phyloP scores from a whole-genome alignment of 257 asterid species.

The Nicotiana otophora region DNA sequence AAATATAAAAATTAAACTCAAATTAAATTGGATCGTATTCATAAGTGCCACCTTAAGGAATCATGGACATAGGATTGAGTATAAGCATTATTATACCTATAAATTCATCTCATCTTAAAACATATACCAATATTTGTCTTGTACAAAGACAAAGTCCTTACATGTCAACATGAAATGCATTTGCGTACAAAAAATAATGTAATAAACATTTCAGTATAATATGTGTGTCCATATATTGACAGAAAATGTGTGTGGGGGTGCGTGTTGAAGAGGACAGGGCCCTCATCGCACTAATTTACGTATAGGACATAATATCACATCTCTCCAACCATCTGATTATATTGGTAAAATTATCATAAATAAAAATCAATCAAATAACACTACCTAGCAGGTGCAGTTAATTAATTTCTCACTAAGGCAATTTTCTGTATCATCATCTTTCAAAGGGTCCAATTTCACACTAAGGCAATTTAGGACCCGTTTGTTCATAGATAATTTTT shows the following conservation, averaged over 20 bases:
- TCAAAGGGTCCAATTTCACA: background rate
- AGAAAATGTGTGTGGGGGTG: no score
- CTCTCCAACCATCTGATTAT: constrained; percentile 7
- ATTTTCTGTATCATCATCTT: no score
- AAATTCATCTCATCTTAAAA: background rate
- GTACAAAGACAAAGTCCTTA: background rate
- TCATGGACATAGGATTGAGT: background rate
- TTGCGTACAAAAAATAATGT: background rate
- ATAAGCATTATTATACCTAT: background rate
- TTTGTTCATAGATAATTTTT: no score
- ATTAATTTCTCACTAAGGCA: background rate
- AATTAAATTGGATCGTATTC: background rate
- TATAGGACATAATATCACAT: background rate
- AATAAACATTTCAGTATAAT: background rate
- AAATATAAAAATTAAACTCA: background rate
- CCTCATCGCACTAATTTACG: background rate
- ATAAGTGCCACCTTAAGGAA: background rate
- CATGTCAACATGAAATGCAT: constrained; percentile 4
- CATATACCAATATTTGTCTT: background rate
- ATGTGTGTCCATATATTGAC: no score
- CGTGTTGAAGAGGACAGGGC: background rate
- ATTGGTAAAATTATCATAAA: background rate
- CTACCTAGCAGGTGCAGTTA: background rate
- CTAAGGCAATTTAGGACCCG: background rate
- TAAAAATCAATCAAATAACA: background rate